A percentile compares a stretch with the other conserved stretches of the same genome.
phyloP scores from a whole-genome alignment of 257 asterid genomes.

The Vinca minor region DNA sequence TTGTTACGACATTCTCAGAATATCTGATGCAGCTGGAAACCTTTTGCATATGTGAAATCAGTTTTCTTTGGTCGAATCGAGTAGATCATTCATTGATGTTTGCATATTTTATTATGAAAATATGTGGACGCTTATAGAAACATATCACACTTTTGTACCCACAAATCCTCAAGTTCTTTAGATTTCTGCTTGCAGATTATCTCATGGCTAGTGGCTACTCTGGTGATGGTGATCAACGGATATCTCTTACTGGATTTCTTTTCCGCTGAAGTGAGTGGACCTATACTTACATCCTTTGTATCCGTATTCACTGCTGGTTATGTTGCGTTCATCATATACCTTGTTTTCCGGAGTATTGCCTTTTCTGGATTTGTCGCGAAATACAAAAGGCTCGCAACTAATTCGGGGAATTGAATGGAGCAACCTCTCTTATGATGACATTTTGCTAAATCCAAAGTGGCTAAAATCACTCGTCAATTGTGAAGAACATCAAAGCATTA shows the following conservation, averaged over 20 bases:
- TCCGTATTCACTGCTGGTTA: slow-evolving; percentile 17
- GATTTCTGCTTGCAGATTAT: slow-evolving; percentile 16
- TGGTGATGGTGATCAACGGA: slow-evolving; percentile 33
- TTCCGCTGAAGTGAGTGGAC: slow-evolving; percentile 25
- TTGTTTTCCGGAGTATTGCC: slow-evolving; percentile 16
- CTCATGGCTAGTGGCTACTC: slow-evolving; percentile 30
- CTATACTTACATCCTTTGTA: slow-evolving; percentile 8
- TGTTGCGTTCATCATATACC: slow-evolving; percentile 24
- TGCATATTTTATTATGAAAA: background rate
- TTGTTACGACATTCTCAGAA: background rate
- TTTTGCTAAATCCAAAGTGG: background rate
- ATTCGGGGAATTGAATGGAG: slow-evolving; percentile 6
- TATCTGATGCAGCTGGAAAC: background rate
- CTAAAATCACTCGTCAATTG: background rate
- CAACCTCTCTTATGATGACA: background rate
- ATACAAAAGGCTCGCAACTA: slow-evolving; percentile 7
- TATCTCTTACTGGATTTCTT: slow-evolving; percentile 29
- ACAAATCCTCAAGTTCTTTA: background rate
- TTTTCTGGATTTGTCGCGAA: background rate
- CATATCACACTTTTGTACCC: background rate
- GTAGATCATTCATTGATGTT: background rate
- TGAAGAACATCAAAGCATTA: background rate
- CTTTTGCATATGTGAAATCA: background rate
- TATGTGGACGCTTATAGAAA: background rate
- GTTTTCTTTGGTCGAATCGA: background rate